phyloP scores from a whole-genome alignment of 352 stramenopile genomes.

The Pilasporangium apinafurcum region DNA sequence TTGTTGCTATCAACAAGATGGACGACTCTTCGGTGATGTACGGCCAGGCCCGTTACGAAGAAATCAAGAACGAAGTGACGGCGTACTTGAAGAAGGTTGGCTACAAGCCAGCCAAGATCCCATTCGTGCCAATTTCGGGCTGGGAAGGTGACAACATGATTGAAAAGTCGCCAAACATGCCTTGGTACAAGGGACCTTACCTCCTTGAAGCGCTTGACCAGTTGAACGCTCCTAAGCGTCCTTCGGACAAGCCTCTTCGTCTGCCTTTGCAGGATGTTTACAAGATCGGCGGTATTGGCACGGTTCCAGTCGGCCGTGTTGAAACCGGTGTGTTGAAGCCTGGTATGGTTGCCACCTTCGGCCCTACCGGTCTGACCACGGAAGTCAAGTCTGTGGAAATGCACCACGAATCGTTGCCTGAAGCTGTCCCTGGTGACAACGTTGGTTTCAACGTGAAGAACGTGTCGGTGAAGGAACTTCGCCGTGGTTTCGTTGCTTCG shows the following conservation, averaged over 20 bases:
- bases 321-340: conserved; percentile 61
- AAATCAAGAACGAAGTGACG: conserved; percentile 78
- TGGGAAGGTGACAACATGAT: conserved; percentile 81
- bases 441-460: conserved; percentile 80
- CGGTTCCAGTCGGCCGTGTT: conserved; percentile 68
- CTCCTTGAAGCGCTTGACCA: conserved; percentile 66
- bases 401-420: conserved; percentile 68
- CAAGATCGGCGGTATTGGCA: conserved; percentile 82
- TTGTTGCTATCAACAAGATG: conserved; percentile 85
- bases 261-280: conserved; percentile 77
- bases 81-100: conserved; percentile 77
- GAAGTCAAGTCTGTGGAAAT: conserved; percentile 81
- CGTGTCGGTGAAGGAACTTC: conserved; percentile 72
- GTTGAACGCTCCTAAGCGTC: conserved; percentile 57
- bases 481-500: conserved; percentile 46
- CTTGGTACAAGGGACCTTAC: conserved; percentile 63
- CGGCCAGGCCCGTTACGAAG: conserved; percentile 72
- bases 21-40: conserved; percentile 59
- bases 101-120: conserved; percentile 72
- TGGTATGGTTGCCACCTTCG: conserved; percentile 63
- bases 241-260: conserved; percentile 46
- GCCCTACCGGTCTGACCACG: conserved; percentile 45
- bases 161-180: conserved; percentile 53
- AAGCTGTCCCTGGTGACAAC: conserved; percentile 63
- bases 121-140: conserved; percentile 69